phyloP scores from a whole-genome alignment of 306 rosid genomes.

The Prunus salicina region DNA sequence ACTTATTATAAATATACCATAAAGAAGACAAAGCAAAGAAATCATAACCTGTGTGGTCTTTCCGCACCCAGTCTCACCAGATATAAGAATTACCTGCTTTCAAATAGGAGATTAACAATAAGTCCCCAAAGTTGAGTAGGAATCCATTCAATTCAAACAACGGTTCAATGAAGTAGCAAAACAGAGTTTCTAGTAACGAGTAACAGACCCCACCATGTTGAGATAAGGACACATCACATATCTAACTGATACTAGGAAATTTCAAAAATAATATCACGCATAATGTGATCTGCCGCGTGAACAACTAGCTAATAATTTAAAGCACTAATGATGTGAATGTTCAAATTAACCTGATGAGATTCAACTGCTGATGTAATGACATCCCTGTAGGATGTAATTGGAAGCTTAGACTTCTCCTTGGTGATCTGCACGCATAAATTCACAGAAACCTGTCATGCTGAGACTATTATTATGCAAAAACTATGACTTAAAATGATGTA shows the following conservation, averaged over 20 bases:
- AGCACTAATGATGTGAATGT: conserved; percentile 8
- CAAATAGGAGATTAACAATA: conserved; percentile 27
- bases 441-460: conserved; percentile 19
- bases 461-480: conserved; percentile 12
- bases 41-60: conserved; percentile 93
- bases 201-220: conserved; percentile 2
- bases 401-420: conserved; percentile 62
- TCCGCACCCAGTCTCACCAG: conserved; percentile 98
- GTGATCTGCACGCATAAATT: conserved; percentile 48
- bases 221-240: not conserved
- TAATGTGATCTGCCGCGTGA: conserved; percentile 23
- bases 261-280: conserved; percentile 14
- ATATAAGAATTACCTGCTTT: conserved; percentile 83
- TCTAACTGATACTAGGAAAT: conserved; percentile 18
- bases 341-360: conserved; percentile 76
- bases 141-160: conserved; percentile 23
- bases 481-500: conserved; percentile 1
- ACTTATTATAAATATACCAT: conserved; percentile 28
- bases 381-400: conserved; percentile 76
- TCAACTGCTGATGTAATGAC: conserved; percentile 62
- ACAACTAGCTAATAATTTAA: conserved; percentile 10
- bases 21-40: conserved; percentile 43
- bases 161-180: not conserved
- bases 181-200: conserved; percentile 10
- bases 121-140: conserved; percentile 22